Evolutionary conservation across 305 asterid species (phyloP).

Genomic region (Caryopteris hybrid): DNA sequence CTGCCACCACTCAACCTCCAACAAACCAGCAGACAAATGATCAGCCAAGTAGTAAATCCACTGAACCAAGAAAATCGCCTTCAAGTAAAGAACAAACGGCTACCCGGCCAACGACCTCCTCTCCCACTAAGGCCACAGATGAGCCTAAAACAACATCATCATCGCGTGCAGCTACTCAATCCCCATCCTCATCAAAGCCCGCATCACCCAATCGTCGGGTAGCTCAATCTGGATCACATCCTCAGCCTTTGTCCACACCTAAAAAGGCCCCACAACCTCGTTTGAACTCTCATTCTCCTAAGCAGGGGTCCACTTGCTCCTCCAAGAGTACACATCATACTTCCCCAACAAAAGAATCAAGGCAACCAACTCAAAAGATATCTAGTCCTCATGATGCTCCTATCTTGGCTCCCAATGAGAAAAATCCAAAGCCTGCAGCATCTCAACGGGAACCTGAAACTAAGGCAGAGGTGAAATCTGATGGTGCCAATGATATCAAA

Average conservation of each 20-base stretch:
- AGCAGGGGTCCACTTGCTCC: conserved; percentile 32
- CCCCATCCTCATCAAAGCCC: conserved; percentile 30
- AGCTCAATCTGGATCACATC: conserved; percentile 37
- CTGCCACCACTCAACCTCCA: background rate
- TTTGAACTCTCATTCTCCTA: conserved; percentile 26
- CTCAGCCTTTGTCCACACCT: conserved; percentile 36
- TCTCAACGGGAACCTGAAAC: conserved; percentile 25
- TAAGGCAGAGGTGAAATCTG: conserved; percentile 18
- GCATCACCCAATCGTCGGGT: conserved; percentile 31
- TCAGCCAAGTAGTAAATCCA: background rate
- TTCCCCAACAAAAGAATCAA: conserved; percentile 29
- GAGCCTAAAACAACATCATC: conserved; percentile 29
- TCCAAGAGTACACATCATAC: conserved; percentile 20
- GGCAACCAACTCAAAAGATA: conserved; percentile 4
- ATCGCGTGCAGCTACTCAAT: conserved; percentile 20
- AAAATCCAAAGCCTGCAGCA: conserved; percentile 22
- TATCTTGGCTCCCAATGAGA: conserved; percentile 14
- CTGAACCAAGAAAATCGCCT: conserved; percentile 15
- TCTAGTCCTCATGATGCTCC: conserved; percentile 14
- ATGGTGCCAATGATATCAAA: background rate
- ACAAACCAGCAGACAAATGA: background rate
- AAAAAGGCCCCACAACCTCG: conserved; percentile 29
- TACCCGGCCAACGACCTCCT: background rate
- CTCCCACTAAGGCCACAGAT: conserved; percentile 10
- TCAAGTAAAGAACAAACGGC: conserved; percentile 11